Evolutionary conservation across 805 yeast species (phyloP).

Genomic region (Zygosaccharomyces pseudorouxii): DNA sequence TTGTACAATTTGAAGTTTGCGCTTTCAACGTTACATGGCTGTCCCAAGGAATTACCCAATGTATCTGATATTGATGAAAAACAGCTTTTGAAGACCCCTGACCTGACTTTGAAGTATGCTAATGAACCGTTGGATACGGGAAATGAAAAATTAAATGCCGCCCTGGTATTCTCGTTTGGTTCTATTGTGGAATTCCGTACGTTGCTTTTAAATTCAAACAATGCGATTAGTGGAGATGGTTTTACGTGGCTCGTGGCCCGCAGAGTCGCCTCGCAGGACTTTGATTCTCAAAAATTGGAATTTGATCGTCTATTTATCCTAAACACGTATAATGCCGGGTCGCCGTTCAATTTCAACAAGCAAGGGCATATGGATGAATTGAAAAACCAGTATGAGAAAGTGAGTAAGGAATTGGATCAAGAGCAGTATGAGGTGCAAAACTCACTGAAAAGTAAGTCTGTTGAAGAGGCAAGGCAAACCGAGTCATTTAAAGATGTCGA

Average conservation of each 20-base stretch:
- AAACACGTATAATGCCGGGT: constrained; percentile 86
- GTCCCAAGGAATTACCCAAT: constrained; percentile 15
- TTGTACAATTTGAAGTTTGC: constrained; percentile 39
- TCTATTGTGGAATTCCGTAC: constrained; percentile 71
- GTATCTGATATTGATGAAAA: constrained; percentile 20
- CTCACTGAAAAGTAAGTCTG: constrained; percentile 17
- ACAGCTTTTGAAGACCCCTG: constrained; percentile 46
- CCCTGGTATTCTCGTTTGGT: constrained; percentile 65
- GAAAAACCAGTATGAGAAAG: constrained; percentile 23
- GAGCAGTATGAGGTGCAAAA: constrained; percentile 9
- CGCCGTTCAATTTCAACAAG: constrained; percentile 65
- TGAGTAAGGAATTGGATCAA: constrained; percentile 16
- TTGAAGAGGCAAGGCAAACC: constrained; percentile 40
- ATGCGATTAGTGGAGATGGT: constrained; percentile 81
- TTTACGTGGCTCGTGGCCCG: constrained; percentile 81
- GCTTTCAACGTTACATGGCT: constrained; percentile 33
- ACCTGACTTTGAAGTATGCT: constrained; percentile 25
- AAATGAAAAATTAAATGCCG: constrained; percentile 37
- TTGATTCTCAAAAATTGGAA: constrained; percentile 19
- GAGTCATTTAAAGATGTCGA: constrained; percentile 22
- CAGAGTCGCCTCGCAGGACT: constrained; percentile 16
- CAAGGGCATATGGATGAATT: constrained; percentile 37
- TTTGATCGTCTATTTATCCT: constrained; percentile 56
- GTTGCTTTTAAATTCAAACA: constrained; percentile 62
- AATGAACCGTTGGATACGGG: constrained; percentile 34